These are phyloP conservation scores for Berberis thunbergii DNA, from an alignment of 164 flowering plant genomes.

Conservation along the genomic window DNA sequence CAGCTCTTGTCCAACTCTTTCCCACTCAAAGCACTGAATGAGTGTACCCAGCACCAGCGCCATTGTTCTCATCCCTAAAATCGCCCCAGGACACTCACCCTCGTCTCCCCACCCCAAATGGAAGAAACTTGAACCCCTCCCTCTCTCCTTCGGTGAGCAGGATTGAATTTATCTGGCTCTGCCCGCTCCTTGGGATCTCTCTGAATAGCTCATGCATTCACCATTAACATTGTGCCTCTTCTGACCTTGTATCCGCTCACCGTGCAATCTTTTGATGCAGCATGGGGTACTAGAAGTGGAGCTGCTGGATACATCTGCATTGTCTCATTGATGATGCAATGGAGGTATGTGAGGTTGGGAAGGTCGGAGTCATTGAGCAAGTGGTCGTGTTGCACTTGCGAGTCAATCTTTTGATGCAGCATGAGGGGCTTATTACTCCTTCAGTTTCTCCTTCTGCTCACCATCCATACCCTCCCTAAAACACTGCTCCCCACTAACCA, in stretches of 20 bases:
- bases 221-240: constrained; percentile 20
- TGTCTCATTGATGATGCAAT: constrained; percentile 22
- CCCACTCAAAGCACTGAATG: constrained; percentile 16
- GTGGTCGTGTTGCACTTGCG: constrained; percentile 5
- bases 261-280: constrained; percentile 18
- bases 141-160: constrained; percentile 13
- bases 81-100: constrained; percentile 6
- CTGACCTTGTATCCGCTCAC: constrained; percentile 18
- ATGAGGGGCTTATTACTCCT: constrained; percentile 8
- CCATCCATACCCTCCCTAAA: constrained; percentile 11
- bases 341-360: constrained; percentile 20
- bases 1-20: constrained; percentile 6
- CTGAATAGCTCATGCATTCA: constrained; percentile 33
- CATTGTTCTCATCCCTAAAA: constrained; percentile 2
- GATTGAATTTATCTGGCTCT: constrained; percentile 24
- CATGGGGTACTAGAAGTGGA: constrained; percentile 25
- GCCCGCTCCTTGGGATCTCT: constrained; percentile 24
- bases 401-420: background rate
- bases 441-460: constrained; percentile 14
- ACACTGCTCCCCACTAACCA: constrained; percentile 8
- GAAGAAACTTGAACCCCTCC: constrained; percentile 6
- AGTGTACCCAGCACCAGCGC: constrained; percentile 7
- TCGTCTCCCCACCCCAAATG: constrained; percentile 14
- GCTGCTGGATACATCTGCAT: constrained; percentile 17
- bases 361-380: constrained; percentile 25